phyloP scores from a whole-genome alignment of 192 early-diverging fungal species.

The Coemansia sp. region DNA sequence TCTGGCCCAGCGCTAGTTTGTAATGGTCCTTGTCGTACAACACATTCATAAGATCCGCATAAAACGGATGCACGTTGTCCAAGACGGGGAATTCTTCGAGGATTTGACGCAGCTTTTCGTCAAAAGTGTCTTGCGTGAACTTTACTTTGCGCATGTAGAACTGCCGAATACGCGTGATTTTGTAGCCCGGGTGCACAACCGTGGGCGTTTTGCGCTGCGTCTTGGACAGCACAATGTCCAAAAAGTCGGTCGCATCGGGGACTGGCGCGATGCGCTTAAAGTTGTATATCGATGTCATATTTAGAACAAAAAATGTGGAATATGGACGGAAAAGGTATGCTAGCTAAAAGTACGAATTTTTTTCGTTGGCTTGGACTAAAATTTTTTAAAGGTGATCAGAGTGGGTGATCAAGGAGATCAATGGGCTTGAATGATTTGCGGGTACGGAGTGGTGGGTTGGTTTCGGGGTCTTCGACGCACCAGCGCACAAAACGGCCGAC shows the following conservation, averaged over 20 bases:
- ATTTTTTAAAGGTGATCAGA: too few relatives aligned
- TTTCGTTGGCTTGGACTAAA: too few relatives aligned
- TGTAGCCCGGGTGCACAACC: conserved; percentile 95
- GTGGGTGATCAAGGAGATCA: neutral
- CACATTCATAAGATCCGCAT: conserved; percentile 99
- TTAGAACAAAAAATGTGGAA: too few relatives aligned
- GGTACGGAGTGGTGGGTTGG: conserved; percentile 4
- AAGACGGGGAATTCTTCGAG: conserved; percentile 96
- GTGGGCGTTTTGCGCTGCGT: conserved; percentile 98
- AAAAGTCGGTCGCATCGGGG: conserved; percentile 86
- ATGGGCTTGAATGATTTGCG: conserved; percentile 38
- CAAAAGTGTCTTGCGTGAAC: conserved; percentile 96
- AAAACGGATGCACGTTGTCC: conserved; percentile 99
- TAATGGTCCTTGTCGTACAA: conserved; percentile 99
- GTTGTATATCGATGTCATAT: conserved; percentile 85
- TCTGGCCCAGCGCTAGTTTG: conserved; percentile 97
- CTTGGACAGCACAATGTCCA: conserved; percentile 97
- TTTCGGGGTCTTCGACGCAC: conserved; percentile 33
- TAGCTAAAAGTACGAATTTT: too few relatives aligned
- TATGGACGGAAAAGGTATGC: too few relatives aligned
- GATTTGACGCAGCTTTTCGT: conserved; percentile 93
- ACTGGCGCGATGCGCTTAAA: conserved; percentile 98
- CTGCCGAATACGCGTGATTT: conserved; percentile 93
- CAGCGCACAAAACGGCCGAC: conserved; percentile 50
- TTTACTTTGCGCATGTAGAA: conserved; percentile 99